Percentiles rank a stretch among this genome's conserved stretches.
Conservation (phyloP, 2,329 filamentous ascomycete genomes). For the Rutstroemia sp. region DNA sequence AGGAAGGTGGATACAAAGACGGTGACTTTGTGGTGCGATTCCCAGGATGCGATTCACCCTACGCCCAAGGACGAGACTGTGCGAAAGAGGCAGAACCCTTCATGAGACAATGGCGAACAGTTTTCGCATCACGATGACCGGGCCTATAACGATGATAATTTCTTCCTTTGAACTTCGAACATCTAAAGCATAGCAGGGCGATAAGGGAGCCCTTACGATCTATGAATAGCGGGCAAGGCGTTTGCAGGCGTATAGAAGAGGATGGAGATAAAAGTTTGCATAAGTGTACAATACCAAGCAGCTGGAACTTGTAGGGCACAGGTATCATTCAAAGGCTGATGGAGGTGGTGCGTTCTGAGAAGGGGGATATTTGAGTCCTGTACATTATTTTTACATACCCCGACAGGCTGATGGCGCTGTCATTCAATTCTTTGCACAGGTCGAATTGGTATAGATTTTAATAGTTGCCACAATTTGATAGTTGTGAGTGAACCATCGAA, state of each 20-base stretch:
- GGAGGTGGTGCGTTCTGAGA: constrained; percentile 19
- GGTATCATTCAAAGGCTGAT: constrained; percentile 19
- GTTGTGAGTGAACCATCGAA: not conserved
- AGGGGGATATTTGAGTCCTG: constrained; percentile 16
- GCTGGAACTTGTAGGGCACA: constrained; percentile 18
- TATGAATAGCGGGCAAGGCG: constrained; percentile 25
- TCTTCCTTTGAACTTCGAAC: constrained; percentile 2
- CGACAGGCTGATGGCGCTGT: constrained; percentile 19
- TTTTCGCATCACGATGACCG: constrained; percentile 22
- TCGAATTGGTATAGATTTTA: not conserved
- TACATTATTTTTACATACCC: constrained; percentile 25
- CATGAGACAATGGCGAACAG: constrained; percentile 28
- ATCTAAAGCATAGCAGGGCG: constrained; percentile 14
- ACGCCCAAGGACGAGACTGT: constrained; percentile 52
- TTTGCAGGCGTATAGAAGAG: constrained; percentile 20
- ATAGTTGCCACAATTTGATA: not conserved
- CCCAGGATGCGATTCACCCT: constrained; percentile 53
- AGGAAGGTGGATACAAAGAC: constrained; percentile 62
- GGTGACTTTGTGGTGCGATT: constrained; percentile 83
- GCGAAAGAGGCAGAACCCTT: constrained; percentile 53
- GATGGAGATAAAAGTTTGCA: constrained; percentile 17
- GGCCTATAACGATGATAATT: constrained; percentile 13
- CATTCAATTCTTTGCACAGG: constrained; percentile 11
- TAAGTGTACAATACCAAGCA: constrained; percentile 19
- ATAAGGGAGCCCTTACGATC: constrained; percentile 17